phyloP scores from a whole-genome alignment of 805 yeast species.

The Metschnikowia lachancei region DNA sequence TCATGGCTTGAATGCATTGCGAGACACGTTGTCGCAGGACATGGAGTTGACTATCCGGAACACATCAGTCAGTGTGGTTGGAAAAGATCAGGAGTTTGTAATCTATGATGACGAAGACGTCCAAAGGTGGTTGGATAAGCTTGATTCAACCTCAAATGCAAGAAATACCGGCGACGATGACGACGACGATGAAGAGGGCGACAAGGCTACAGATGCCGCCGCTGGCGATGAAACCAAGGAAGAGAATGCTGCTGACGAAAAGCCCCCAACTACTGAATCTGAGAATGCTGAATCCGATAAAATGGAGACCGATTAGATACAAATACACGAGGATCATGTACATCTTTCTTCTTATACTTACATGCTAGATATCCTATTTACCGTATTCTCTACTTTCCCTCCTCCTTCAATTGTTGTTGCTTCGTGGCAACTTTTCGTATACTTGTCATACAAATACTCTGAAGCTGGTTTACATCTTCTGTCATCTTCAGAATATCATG shows the following conservation, averaged over 20 bases:
- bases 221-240: constrained; percentile 3
- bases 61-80: constrained; percentile 92
- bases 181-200: constrained; percentile 25
- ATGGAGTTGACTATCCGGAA: constrained; percentile 81
- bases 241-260: constrained; percentile 9
- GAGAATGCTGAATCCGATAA: constrained; percentile 26
- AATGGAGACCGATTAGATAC: constrained; percentile 40
- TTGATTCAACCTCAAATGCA: constrained; percentile 62
- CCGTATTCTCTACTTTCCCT: neutral
- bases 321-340: constrained; percentile 6
- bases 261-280: constrained; percentile 14
- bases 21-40: constrained; percentile 93
- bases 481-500: constrained; percentile 35
- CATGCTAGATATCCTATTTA: neutral
- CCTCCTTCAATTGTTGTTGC: constrained; percentile 22
- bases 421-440: constrained; percentile 39
- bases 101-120: constrained; percentile 86
- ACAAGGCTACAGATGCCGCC: constrained; percentile 11
- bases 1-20: constrained; percentile 83
- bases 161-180: constrained; percentile 47
- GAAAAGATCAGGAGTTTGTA: constrained; percentile 69
- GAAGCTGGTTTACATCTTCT: constrained; percentile 38
- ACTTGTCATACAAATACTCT: constrained; percentile 37
- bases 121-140: constrained; percentile 73
- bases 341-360: neutral